Percentiles rank a stretch among this genome's conserved stretches.
phyloP scores from a whole-genome alignment of 768 basidiomycete genomes.

The Termitomyces sp. region DNA sequence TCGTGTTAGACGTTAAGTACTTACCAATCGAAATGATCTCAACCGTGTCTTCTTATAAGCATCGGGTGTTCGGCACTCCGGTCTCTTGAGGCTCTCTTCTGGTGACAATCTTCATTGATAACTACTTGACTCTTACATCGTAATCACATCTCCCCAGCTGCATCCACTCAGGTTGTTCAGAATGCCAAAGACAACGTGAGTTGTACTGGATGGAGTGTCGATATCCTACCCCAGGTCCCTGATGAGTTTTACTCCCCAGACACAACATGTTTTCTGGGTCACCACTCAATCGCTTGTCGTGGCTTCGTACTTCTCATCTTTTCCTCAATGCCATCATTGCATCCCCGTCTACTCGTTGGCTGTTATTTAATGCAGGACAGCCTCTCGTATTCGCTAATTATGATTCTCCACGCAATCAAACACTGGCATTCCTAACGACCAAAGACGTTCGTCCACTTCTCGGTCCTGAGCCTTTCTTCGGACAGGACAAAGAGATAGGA shows the following conservation, averaged over 20 bases:
- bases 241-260: conserved; percentile 4
- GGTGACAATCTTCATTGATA: not conserved
- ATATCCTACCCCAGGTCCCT: not conserved
- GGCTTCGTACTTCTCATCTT: conserved; percentile 67
- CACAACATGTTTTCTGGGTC: conserved; percentile 50
- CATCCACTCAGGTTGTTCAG: not conserved
- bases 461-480: conserved; percentile 63
- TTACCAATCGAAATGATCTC: not conserved
- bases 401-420: conserved; percentile 22
- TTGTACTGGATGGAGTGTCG: not conserved
- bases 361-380: conserved; percentile 70
- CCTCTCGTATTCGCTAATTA: conserved; percentile 50
- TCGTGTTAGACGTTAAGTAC: not conserved
- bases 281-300: conserved; percentile 75
- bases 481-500: conserved; percentile 53
- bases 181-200: conserved; percentile 14
- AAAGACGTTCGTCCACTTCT: conserved; percentile 59
- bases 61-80: not conserved
- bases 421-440: conserved; percentile 52
- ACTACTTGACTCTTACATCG: not conserved
- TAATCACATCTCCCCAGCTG: conserved; percentile 1
- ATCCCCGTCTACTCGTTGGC: conserved; percentile 62
- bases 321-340: conserved; percentile 71
- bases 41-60: not conserved
- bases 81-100: not conserved